Conservation (phyloP, 2,329 filamentous ascomycete species). For the Fusarium nurragi region DNA sequence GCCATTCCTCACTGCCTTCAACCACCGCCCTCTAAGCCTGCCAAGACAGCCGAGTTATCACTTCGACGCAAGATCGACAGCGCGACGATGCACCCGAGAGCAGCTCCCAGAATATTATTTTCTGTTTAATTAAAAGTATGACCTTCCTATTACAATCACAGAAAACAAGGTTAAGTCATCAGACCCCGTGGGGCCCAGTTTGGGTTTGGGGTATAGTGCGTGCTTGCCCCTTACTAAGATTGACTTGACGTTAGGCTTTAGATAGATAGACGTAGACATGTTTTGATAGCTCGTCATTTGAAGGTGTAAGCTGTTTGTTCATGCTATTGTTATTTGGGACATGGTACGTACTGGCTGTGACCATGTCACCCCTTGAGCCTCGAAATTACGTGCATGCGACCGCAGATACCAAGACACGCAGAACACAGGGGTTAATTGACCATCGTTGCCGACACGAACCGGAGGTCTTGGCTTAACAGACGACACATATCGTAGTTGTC, state of each 20-base stretch:
- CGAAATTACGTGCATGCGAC: constrained; percentile 11
- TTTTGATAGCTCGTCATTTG: constrained; percentile 2
- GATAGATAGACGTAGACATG: neutral
- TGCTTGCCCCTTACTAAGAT: constrained; percentile 16
- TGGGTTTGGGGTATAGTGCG: constrained; percentile 29
- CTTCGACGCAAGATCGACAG: constrained; percentile 12
- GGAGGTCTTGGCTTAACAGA: neutral
- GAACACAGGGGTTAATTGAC: neutral
- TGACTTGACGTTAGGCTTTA: neutral
- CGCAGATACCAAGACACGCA: neutral
- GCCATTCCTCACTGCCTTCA: neutral
- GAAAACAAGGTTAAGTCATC: constrained; percentile 19
- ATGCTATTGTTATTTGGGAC: constrained; percentile 14
- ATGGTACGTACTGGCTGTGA: constrained; percentile 12
- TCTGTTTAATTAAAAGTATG: neutral
- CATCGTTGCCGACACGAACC: constrained; percentile 7
- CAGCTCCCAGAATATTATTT: neutral
- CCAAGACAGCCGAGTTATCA: constrained; percentile 7
- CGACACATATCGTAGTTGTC: constrained; percentile 12
- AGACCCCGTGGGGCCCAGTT: constrained; percentile 20
- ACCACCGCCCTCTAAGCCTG: neutral
- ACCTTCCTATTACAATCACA: neutral
- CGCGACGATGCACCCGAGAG: neutral
- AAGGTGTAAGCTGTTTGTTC: neutral
- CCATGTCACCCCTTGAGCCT: neutral